Base-by-base conservation (phyloP, 352 stramenopile genomes). In the Phytophthora hibernalis region DNA sequence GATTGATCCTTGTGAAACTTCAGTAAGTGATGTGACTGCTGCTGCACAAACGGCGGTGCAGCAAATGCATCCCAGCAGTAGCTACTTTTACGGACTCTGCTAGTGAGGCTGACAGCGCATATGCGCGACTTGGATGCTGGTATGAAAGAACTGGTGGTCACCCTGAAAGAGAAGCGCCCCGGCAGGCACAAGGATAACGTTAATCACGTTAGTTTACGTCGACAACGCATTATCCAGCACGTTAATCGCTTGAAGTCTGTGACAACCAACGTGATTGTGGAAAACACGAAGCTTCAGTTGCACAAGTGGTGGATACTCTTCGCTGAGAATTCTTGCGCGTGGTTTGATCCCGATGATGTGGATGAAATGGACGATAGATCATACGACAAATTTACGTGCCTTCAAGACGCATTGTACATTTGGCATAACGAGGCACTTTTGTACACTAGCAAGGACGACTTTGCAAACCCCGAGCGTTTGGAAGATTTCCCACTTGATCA, bases 371-470 rank as follows among this genome's bases (percentile, higher is more conserved):
- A 83, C 15, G 70, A 77, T 22, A 60, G 80, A 48, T 91, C 83
- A 6, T 93, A 93, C 57, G 85, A 93, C 72, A 91, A 90, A 50
- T 93, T 92, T 33, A 93, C 85, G 12, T 93, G 85, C 62, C 72
- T 93, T 10, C 85, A 93, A 67, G 85, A 93, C 42, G 85, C 83
- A 4, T 58, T 93, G 33, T 80, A 77, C 18, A 79, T 92, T 51
- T 93, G 85, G 85, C 85, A 93, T 49, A 83, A 87, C 11, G 53
- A 77, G 28, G 76, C 64, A 3, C 57, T 93, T 30, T 42, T 82
- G 44, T 93, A 93, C 58, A 82, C 81, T 22, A 72, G 77, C 8
- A 88, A 83, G 22, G 84, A 92, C 37, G 66, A 79, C n/a, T 75
- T 76, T 21, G 70, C 68, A 6, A 48, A 64, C 16, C 33, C 42